Evolutionary conservation across 2,329 filamentous ascomycete genomes (phyloP), one percentile per base, ranked within the genome.

Genomic region (Thermoascus crustaceus): DNA sequence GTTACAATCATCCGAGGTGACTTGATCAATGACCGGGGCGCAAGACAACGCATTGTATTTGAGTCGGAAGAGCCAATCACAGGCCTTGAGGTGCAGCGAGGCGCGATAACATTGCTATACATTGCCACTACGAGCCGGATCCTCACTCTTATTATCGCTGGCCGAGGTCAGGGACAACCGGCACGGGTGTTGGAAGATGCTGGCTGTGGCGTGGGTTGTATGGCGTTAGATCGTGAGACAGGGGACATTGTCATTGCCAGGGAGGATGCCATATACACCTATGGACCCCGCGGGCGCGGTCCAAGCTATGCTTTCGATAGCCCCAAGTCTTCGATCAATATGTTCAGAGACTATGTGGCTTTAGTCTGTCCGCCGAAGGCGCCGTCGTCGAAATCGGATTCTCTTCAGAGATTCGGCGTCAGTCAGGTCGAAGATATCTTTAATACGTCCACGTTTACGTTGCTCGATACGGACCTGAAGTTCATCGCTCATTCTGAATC

Each of bases 41-140:
- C 89, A 7, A 87, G 86, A 56, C 91, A 98, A 59, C 78, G 91
- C 35, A 91, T 89, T 21, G 85, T 98, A 7, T 91, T 94, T 63
- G 91, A 98, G 56, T 94, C 88, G 0, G 88, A 96, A 50, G 91
- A 98, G 57, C 93, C 91, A 0, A 80, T 98, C 7, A 98, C 91
- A 0, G 89, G 88, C 2, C 79, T 98, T 9, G 83, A 91, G 53
- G 82, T 94, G 41, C 67, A 77, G 30, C 69, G 72, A 49, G 73
- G 73, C 4, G 66, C 66, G 30, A 69, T 70, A 26, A 91, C 84
- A 2, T 89, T 83, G 0, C 71, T 98, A 0, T 96, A 94, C 58
- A 84, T 98, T 37, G 85, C 88, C 3, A 98, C 91, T 0, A 95
- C 88, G 0, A 82, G 79, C 19, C 78, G 86, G 29, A 86, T 98